Percentiles rank a stretch among this genome's conserved stretches.
Conservation (phyloP, 2,329 filamentous ascomycete species). For the Xylariaceae sp. region DNA sequence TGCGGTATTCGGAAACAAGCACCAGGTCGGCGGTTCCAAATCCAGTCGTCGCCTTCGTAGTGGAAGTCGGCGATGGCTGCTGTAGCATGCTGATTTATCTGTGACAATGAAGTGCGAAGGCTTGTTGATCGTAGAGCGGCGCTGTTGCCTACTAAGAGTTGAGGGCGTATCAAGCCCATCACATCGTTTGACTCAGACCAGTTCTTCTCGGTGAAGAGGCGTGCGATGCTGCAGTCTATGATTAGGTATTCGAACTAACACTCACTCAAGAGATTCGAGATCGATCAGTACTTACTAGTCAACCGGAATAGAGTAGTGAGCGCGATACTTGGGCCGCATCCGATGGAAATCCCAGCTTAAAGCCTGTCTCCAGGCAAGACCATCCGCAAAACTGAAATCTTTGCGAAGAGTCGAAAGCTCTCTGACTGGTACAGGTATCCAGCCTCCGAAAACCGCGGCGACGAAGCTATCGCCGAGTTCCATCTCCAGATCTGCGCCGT, state of each 20-base stretch:
- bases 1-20: conserved; percentile 30
- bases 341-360: conserved; percentile 31
- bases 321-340: conserved; percentile 29
- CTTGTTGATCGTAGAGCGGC: conserved; percentile 13
- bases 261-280: no score
- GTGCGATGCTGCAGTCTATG: conserved; percentile 18
- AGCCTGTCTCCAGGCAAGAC: conserved; percentile 31
- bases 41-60: conserved; percentile 20
- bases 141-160: conserved; percentile 10
- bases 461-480: conserved; percentile 35
- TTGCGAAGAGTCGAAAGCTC: conserved; percentile 7
- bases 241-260: not conserved
- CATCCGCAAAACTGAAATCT: conserved; percentile 24
- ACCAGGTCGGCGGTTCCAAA: conserved; percentile 25
- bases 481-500: conserved; percentile 34
- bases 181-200: conserved; percentile 14
- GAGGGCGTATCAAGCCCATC: conserved; percentile 17
- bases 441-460: conserved; percentile 33
- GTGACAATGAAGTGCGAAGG: conserved; percentile 8
- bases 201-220: conserved; percentile 22
- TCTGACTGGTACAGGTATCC: conserved; percentile 29
- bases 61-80: conserved; percentile 29
- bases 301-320: conserved; percentile 31
- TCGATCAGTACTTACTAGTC: conserved; percentile 26
- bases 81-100: conserved; percentile 18